phyloP scores from a whole-genome alignment of 2,329 filamentous ascomycete species.

The Aschersonia sp. region DNA sequence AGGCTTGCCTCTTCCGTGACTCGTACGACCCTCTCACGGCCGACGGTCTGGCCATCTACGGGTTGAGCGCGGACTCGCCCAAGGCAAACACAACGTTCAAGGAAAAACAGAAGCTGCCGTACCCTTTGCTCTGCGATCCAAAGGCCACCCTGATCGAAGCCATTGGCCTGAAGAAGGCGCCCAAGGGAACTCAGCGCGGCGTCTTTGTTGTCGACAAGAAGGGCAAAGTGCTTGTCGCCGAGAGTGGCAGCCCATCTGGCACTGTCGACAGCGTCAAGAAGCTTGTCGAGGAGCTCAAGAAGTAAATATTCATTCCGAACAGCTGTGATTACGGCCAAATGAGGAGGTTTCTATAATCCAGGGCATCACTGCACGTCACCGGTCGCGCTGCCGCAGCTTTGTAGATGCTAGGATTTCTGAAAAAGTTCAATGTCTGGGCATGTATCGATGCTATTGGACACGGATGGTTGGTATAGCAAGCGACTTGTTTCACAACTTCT shows the following conservation, averaged over 20 bases:
- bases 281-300: slow-evolving; percentile 38
- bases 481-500: slow-evolving; percentile 1
- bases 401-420: no score
- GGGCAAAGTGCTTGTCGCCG: slow-evolving; percentile 63
- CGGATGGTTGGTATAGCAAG: slow-evolving; percentile 1
- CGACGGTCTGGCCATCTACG: slow-evolving; percentile 75
- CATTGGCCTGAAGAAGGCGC: slow-evolving; percentile 78
- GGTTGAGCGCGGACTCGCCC: slow-evolving; percentile 73
- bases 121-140: slow-evolving; percentile 77
- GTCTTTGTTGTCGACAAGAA: slow-evolving; percentile 77
- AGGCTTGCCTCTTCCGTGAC: slow-evolving; percentile 90
- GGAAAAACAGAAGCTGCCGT: slow-evolving; percentile 79
- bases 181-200: slow-evolving; percentile 68
- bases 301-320: slow-evolving; percentile 1
- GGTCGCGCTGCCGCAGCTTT: no score
- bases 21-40: slow-evolving; percentile 60
- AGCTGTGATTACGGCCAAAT: no score
- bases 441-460: neutral
- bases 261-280: slow-evolving; percentile 67
- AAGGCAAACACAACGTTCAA: slow-evolving; percentile 91
- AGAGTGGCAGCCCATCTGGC: slow-evolving; percentile 61
- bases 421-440: neutral
- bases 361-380: no score
- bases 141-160: slow-evolving; percentile 60
- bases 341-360: no score